These are phyloP conservation scores for Physcomitrellopsis africana DNA, from an alignment of 225 moss, liverwort and hornwort species.

Conservation along the genomic window DNA sequence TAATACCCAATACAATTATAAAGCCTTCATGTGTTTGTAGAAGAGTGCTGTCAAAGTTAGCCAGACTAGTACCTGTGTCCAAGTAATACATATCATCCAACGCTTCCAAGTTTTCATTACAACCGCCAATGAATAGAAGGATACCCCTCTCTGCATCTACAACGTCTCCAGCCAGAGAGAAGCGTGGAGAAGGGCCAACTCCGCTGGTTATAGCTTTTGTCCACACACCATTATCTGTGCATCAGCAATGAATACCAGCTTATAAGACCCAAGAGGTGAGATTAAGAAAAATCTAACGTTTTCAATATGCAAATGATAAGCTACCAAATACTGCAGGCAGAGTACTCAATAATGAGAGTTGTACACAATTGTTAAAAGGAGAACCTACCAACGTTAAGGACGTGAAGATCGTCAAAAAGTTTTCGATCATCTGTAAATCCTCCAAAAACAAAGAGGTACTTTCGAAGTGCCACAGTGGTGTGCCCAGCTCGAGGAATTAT, in stretches of 20 bases:
- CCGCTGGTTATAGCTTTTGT: slow-evolving; percentile 74
- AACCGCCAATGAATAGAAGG: slow-evolving; percentile 89
- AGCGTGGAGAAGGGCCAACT: slow-evolving; percentile 85
- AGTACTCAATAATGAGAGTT: neutral
- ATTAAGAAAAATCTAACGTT: neutral
- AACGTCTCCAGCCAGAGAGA: slow-evolving; percentile 86
- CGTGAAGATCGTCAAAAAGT: slow-evolving; percentile 97
- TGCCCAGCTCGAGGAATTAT: slow-evolving; percentile 96
- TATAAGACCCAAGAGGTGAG: neutral
- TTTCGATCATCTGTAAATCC: slow-evolving; percentile 97
- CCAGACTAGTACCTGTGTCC: slow-evolving; percentile 67
- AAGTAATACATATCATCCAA: slow-evolving; percentile 96
- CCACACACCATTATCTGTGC: slow-evolving; percentile 85
- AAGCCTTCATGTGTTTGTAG: neutral
- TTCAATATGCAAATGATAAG: slow-evolving; percentile 12
- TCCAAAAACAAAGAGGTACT: slow-evolving; percentile 91
- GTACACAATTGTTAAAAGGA: slow-evolving; percentile 12
- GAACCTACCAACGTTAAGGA: slow-evolving; percentile 90
- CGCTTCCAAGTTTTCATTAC: slow-evolving; percentile 94
- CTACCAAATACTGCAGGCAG: slow-evolving; percentile 19
- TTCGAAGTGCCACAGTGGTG: slow-evolving; percentile 88
- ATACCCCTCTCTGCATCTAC: slow-evolving; percentile 79
- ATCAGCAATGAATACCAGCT: slow-evolving; percentile 20
- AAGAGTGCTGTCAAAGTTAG: neutral
- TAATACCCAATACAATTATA: neutral